Percentiles rank a stretch among this genome's conserved stretches.
These are phyloP conservation scores for Phoenix roebelenii DNA, from an alignment of 176 grass and related monocot genomes.

Conservation along the genomic window DNA sequence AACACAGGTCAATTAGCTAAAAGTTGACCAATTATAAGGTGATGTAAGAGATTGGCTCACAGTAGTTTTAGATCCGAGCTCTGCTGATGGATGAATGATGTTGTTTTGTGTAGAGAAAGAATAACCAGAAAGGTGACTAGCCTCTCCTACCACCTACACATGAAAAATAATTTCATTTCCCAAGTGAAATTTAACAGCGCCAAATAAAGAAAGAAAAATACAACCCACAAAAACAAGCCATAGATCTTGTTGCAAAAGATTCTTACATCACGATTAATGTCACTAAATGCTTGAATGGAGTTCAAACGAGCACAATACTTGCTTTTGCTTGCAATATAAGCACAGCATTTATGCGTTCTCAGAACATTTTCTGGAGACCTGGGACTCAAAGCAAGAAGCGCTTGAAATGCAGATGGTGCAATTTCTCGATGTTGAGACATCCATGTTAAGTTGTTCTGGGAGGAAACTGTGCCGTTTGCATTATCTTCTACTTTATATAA, in stretches of 20 bases:
- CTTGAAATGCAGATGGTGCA: constrained; percentile 68
- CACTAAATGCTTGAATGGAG: constrained; percentile 87
- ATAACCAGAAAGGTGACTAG: constrained; percentile 84
- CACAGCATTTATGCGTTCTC: constrained; percentile 71
- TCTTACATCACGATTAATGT: constrained; percentile 95
- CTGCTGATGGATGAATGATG: constrained; percentile 74
- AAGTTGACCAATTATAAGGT: not conserved
- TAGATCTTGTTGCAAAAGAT: constrained; percentile 9
- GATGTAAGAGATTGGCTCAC: constrained; percentile 37
- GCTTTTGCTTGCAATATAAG: constrained; percentile 81
- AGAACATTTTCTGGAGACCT: constrained; percentile 14
- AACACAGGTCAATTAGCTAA: not conserved
- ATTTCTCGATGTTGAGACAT: constrained; percentile 61
- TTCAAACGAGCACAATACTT: constrained; percentile 84
- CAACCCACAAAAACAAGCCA: not conserved
- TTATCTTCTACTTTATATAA: constrained; percentile 35
- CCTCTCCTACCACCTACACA: constrained; percentile 79
- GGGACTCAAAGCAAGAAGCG: constrained; percentile 22
- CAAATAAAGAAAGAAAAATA: not conserved
- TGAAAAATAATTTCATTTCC: constrained; percentile 19
- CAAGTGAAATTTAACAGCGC: constrained; percentile 22
- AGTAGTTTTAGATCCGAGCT: constrained; percentile 90
- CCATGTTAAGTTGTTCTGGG: constrained; percentile 57
- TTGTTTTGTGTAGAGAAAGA: constrained; percentile 87
- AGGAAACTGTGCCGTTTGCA: constrained; percentile 32